Evolutionary conservation across 1,139 yeast genomes (phyloP), one percentile per base, ranked within the genome.

Genomic region (Diutina sp.): DNA sequence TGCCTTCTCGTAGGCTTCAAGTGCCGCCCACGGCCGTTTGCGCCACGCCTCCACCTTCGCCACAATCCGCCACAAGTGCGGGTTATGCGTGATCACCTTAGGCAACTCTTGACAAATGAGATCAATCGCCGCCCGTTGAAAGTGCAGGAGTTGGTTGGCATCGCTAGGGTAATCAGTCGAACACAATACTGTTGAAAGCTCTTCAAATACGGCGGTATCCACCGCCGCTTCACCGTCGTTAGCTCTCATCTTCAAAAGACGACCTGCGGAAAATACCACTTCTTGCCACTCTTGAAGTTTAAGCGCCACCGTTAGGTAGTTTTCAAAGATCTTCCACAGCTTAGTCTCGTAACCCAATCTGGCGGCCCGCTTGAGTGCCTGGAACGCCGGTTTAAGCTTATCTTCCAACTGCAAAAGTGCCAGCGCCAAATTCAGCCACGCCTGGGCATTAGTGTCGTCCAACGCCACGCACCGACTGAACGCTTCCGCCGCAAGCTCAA

Each of bases 361-460:
- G 28, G 87, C 77, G 0, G 98, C 97, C 60, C 83, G 83, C 65
- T 86, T 84, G 60, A 90, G 73, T 0, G 98, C 96, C 62, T 81
- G 84, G 63, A 88, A 86, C 0, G 97, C 96, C 60, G 90, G 95
- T 59, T 80, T 78, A 32, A 80, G 70, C 67, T 87, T 87, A 12
- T 50, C 44, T 56, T 80, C 85, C 55, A 80, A 67, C 60, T 82
- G 80, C 53, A 90, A 72, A 57, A 89, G 76, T 0, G 97, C 84
- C 18, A 95, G 84, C 5, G 96, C 91, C 63, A 95, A 76, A 66
- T 93, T 95, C n/a, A 96, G 85, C 99, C 99, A 95, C 1, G 96
- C 84, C 66, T 84, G 84, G 0, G 95, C 79, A 65, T 85, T 90
- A 0, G 84, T 78, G 47, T 88, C 96, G 65, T 91, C 97, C 56